phyloP scores from a whole-genome alignment of 2,329 filamentous ascomycete species.

The Sporothrix luriei region DNA sequence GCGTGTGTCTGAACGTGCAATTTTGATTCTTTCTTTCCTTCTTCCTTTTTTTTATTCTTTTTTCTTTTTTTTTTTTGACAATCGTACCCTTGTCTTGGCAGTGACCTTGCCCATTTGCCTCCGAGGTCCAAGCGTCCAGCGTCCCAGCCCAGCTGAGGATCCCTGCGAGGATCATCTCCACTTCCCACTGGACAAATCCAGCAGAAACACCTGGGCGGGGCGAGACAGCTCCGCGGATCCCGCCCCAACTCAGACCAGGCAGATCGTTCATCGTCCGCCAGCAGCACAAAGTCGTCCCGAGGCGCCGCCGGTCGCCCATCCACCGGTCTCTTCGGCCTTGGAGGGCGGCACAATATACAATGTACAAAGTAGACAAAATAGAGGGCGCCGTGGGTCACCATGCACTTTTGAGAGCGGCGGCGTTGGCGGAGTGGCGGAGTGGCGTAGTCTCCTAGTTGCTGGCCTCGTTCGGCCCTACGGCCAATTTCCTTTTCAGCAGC shows the following conservation, averaged over 20 bases:
- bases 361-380: too few relatives aligned
- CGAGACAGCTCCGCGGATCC: background rate
- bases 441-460: too few relatives aligned
- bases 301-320: background rate
- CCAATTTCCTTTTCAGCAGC: slow-evolving; percentile 23
- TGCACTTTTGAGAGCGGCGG: background rate
- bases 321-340: background rate
- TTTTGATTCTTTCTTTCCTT: too few relatives aligned
- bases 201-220: too few relatives aligned
- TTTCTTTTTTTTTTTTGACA: background rate
- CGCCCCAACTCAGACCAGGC: background rate
- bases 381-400: too few relatives aligned
- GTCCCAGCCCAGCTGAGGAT: background rate
- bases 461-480: background rate
- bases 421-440: too few relatives aligned
- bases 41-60: background rate
- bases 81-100: background rate
- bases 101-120: slow-evolving; percentile 1
- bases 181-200: too few relatives aligned
- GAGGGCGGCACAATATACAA: too few relatives aligned
- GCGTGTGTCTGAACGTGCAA: background rate
- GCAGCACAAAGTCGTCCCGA: background rate
- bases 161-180: background rate
- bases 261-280: background rate
- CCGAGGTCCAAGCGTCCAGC: background rate